phyloP scores from a whole-genome alignment of 176 grass and related monocot genomes.

The Tillandsia fasciculata region DNA sequence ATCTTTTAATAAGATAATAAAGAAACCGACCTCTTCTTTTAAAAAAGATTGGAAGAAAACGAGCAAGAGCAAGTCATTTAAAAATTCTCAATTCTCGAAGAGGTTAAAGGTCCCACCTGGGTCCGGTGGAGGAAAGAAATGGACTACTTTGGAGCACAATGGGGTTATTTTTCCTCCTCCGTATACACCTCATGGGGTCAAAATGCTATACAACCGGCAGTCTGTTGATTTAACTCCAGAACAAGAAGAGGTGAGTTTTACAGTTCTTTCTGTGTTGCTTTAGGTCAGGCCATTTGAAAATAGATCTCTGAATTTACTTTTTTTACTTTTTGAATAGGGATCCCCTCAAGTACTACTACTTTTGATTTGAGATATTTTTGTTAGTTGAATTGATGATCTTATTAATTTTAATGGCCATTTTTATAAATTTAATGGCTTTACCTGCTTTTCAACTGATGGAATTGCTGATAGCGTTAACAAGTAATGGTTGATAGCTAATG shows the following conservation, averaged over 20 bases:
- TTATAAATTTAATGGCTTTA: too few species aligned
- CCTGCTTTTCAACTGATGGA: too few species aligned
- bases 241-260: conserved; percentile 27
- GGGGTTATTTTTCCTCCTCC: conserved; percentile 32
- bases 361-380: too few species aligned
- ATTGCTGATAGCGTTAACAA: too few species aligned
- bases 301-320: neutral
- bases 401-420: too few species aligned
- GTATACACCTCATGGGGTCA: conserved; percentile 25
- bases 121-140: conserved; percentile 72
- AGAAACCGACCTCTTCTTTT: conserved; percentile 43
- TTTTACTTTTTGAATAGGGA: neutral
- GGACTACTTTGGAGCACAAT: conserved; percentile 28
- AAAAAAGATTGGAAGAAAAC: conserved; percentile 56
- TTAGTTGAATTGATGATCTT: too few species aligned
- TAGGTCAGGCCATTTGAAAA: neutral
- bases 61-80: conserved; percentile 32
- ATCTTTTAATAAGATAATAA: conserved; percentile 29
- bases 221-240: conserved; percentile 27
- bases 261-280: neutral
- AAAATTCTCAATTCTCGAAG: conserved; percentile 61
- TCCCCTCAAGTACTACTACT: too few species aligned
- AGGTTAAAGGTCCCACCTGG: conserved; percentile 65
- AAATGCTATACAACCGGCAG: conserved; percentile 29
- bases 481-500: too few species aligned